Evolutionary conservation across 1,139 yeast genomes (phyloP).

Genomic region (Yamadazyma dendronema): DNA sequence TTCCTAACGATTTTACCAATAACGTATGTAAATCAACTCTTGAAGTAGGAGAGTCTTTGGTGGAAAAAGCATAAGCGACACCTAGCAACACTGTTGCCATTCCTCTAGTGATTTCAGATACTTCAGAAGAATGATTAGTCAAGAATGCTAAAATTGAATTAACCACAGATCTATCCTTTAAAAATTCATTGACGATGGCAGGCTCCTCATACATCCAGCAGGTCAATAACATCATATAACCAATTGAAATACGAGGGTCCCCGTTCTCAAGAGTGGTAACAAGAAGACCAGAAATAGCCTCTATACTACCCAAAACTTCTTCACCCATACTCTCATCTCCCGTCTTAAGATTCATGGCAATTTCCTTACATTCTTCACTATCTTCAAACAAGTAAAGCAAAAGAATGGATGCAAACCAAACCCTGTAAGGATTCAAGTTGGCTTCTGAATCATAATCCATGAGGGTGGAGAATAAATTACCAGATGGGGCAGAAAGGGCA

Average conservation of each 20-base stretch:
- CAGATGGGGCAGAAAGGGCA: constrained; percentile 26
- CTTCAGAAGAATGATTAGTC: constrained; percentile 59
- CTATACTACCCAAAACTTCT: constrained; percentile 72
- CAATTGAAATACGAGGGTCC: constrained; percentile 77
- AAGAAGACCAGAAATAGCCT: constrained; percentile 75
- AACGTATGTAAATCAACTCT: constrained; percentile 63
- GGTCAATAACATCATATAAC: constrained; percentile 73
- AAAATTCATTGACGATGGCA: constrained; percentile 71
- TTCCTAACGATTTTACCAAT: constrained; percentile 69
- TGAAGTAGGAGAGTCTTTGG: constrained; percentile 66
- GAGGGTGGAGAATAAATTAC: constrained; percentile 64
- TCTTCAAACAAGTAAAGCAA: constrained; percentile 64
- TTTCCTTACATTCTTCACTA: constrained; percentile 47
- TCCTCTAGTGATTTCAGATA: constrained; percentile 66
- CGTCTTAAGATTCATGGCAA: constrained; percentile 54
- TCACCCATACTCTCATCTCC: constrained; percentile 72
- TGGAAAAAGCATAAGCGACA: constrained; percentile 76
- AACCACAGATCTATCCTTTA: constrained; percentile 63
- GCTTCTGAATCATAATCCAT: constrained; percentile 78
- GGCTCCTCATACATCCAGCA: constrained; percentile 80
- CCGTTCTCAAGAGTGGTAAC: constrained; percentile 60
- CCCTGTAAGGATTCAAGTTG: constrained; percentile 77
- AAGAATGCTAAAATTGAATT: constrained; percentile 69
- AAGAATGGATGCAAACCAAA: constrained; percentile 80
- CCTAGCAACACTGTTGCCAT: constrained; percentile 74